Percentiles rank a stretch among this genome's conserved stretches.
phyloP scores from a whole-genome alignment of 176 grass and related monocot species.

The Leersia perrieri region DNA sequence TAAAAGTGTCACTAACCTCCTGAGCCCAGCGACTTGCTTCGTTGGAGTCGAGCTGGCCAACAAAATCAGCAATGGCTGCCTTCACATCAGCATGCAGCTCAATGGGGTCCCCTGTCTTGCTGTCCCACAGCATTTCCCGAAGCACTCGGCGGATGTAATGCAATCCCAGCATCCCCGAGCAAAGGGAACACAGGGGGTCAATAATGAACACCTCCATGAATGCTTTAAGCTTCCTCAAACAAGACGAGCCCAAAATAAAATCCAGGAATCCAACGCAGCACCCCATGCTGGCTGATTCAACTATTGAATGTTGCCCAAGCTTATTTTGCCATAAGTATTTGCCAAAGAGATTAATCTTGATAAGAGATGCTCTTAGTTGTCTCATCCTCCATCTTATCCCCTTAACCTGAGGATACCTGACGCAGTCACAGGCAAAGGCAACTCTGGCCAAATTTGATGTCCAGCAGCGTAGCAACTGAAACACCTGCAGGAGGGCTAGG shows the following conservation, averaged over 20 bases:
- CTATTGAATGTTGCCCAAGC: background rate
- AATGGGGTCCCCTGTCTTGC: background rate
- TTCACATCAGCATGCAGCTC: background rate
- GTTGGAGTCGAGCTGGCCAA: background rate
- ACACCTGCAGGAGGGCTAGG: background rate
- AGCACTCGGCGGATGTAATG: background rate
- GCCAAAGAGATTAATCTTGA: background rate
- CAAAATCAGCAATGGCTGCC: background rate
- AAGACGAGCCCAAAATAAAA: no score
- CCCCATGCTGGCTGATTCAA: background rate
- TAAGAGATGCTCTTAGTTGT: background rate
- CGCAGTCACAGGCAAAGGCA: background rate
- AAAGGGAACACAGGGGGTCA: no score
- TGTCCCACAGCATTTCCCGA: background rate
- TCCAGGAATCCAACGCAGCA: no score
- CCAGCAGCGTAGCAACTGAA: background rate
- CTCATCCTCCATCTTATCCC: background rate
- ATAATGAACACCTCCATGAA: no score
- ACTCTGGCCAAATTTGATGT: background rate
- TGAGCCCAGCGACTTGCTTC: no score
- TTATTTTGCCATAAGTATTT: background rate
- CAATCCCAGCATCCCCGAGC: no score
- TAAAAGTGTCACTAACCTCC: no score
- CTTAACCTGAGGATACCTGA: background rate
- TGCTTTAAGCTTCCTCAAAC: no score